Base-by-base conservation (phyloP, 805 yeast species). In the Candida xiaguanensis region DNA sequence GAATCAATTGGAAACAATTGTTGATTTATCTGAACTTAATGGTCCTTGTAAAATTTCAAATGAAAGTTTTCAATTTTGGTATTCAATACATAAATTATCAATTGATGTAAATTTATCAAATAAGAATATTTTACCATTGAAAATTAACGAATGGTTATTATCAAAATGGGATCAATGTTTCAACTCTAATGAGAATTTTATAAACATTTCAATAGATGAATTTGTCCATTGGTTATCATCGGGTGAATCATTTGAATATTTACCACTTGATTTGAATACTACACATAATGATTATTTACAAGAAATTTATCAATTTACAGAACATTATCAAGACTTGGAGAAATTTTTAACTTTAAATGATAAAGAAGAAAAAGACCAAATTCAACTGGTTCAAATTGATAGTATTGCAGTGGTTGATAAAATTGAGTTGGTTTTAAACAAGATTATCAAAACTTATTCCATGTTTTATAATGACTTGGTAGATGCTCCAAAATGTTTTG, bases 1-100 rank as follows among this genome's bases (percentile, higher is more conserved):
- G 3, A 73, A 66, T 31, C 76, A 74, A 44, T 55, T 80, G 23
- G 74, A 72, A 30, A 73, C 72, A 20, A 38, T 78, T 1, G 58
- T 75, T 34, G 83, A 80, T 26, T 52, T 74, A 5, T 61, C 85
- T 0, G 82, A 77, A 32, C 61, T 80, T 0, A 75, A 74, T 53
- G 91, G 91, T 0, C 91, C 93, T 2, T 51, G 58, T 1, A 17
- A 45, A 1, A 38, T 80, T 1, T 64, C 71, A 34, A 60, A 71
- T 31, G 76, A 71, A 34, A 61, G 83, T 3, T 58, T 77, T 20
- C 46, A 52, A 11, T 76, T 82, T 45, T 83, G 90, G 90, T 56
- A 64, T 37, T 47, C 64, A 0, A 45, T 75, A 3, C 55, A 67
- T 12, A 52, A 53, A 3, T 50, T 72, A 8, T 23, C 36, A 5